Base-by-base conservation (phyloP, 176 grass and related monocot genomes). In the Saccharum officinarum region DNA sequence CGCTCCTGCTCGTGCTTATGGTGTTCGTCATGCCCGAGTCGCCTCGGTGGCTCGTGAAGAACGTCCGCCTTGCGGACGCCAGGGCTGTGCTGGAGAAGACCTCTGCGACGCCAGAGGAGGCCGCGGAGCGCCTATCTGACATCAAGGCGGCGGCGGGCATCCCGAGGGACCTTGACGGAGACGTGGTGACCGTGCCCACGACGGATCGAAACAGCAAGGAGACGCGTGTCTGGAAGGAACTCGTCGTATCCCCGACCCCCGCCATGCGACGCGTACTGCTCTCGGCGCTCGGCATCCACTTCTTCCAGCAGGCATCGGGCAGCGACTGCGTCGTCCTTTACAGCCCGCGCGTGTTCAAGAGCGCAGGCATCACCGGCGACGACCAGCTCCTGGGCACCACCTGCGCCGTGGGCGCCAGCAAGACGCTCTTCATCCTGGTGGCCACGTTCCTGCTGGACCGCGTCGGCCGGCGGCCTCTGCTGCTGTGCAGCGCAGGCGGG, bases 251-350 rank as follows among this genome's bases (percentile, higher is more conserved):
- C 10, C 91, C 94, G 5, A 71, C 75, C 3, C 79, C 89, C 4
- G 80, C 78, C 4, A 90, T 97, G 67, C 91, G 91, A 0, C 89
- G 85, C 23, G 81, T 93, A 63, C 89, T 97, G 9, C 75, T 97
- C 26, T 66, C 87, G 2, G 91, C 82, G 0, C 1, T 93, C 39
- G 94, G 89, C 67, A 72, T 97, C 69, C 91, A 97, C n/a, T 97
- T 97, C 87, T 97, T 97, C 94, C 94, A 97, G 89, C 94, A 97
- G 77, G 87, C 94, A 2, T 97, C 91, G 0, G 94, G 94, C 33
- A 92, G 86, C 64, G 91, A 97, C 41, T 85, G 75, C 45, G 91
- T 94, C 22, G 91, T 97, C 30, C 91, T 97, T 2, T 97, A 97
- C 69, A 92, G 94, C 87, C 94, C 94, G 2, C 75, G 36, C 9